Conservation (phyloP, 352 stramenopile species). For the Phytophthora sansomeana region DNA sequence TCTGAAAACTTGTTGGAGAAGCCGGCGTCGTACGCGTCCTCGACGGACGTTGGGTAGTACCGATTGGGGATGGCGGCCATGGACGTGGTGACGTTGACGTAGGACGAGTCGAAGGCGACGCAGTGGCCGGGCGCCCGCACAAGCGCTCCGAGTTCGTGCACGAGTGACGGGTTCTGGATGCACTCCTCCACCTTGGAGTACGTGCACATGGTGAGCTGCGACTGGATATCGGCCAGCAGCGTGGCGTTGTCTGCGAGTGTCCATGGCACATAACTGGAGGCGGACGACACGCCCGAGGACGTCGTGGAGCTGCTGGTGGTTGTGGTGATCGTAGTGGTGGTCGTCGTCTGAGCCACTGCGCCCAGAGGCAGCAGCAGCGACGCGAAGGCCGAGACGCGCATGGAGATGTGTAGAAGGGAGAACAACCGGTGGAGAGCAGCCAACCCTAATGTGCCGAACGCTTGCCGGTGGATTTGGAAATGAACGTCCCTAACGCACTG, state of each 20-base stretch:
- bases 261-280: conserved; percentile 45
- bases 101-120: conserved; percentile 57
- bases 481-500: not conserved
- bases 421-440: conserved; percentile 1
- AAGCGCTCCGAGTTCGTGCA: conserved; percentile 49
- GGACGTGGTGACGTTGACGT: conserved; percentile 45
- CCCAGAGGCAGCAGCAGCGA: conserved; percentile 29
- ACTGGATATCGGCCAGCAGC: conserved; percentile 32
- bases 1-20: conserved; percentile 73
- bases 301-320: conserved; percentile 3
- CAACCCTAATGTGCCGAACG: conserved; percentile 5
- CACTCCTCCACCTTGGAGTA: conserved; percentile 71
- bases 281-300: conserved; percentile 19
- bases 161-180: conserved; percentile 46
- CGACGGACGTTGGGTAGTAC: conserved; percentile 59
- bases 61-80: conserved; percentile 53
- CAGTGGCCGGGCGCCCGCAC: conserved; percentile 55
- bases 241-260: conserved; percentile 53
- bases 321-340: not conserved
- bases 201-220: conserved; percentile 62
- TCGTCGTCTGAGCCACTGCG: conserved; percentile 9
- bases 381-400: conserved; percentile 19
- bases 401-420: conserved; percentile 9
- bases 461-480: not conserved
- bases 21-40: conserved; percentile 53